Evolutionary conservation across 305 asterid species (phyloP).

Genomic region (Fraxinus floribunda): DNA sequence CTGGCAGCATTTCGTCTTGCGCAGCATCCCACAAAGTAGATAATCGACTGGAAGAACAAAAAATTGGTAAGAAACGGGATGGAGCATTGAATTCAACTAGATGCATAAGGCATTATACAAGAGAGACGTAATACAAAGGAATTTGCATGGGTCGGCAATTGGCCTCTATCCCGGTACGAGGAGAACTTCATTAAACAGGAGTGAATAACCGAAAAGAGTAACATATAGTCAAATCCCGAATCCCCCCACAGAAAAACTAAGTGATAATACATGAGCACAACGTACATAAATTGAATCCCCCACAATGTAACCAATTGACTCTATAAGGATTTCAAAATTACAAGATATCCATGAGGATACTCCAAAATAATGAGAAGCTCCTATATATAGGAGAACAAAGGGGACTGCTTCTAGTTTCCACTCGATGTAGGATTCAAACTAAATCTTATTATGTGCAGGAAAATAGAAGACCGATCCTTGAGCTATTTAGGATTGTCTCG

Average conservation of each 20-base stretch:
- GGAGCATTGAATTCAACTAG: not conserved
- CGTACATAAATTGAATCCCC: not conserved
- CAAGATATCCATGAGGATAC: not conserved
- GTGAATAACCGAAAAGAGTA: not conserved
- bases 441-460: not conserved
- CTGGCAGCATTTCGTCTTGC: conserved; percentile 78
- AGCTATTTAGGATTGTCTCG: not conserved
- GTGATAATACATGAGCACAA: not conserved
- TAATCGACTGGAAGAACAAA: conserved; percentile 47
- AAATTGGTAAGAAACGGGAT: not conserved
- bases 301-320: not conserved
- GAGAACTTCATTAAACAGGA: not conserved
- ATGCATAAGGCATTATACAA: not conserved
- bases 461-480: not conserved
- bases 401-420: not conserved
- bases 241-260: not conserved
- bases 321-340: not conserved
- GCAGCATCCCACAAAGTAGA: conserved; percentile 89
- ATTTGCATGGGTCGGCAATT: not conserved
- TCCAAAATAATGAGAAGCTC: not conserved
- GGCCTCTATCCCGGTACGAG: not conserved
- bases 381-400: not conserved
- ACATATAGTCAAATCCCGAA: not conserved
- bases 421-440: not conserved
- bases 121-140: not conserved